Base-by-base conservation (phyloP, 1,139 yeast genomes). In the Eremothecium sinecaudum region DNA sequence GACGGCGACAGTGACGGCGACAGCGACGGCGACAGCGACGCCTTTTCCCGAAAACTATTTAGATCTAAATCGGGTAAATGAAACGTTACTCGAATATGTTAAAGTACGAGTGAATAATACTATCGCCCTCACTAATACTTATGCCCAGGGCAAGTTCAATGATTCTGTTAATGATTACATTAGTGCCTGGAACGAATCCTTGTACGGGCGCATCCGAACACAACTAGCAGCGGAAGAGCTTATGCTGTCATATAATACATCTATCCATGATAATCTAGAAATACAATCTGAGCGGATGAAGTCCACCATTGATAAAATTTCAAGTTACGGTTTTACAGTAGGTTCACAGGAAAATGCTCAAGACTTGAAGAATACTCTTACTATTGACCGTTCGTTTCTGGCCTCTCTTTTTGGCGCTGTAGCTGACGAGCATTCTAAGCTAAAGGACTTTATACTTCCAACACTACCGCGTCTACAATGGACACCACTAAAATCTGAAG, bases 301-400 rank as follows among this genome's bases (percentile, higher is more conserved):
- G 15, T 31, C 33, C 9, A 40, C 50, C 3, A 28, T 39, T 14
- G 38, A 37, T 6, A 24, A 33, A 9, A 21, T 45, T n/a, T 26
- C 42, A 4, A 23, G 23, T 13, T 35, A 32, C 12, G 44, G 45
- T 5, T 31, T 42, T 8, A 24, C 37, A 7, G 33, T 41, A 2
- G 39, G 38, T 4, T 14, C 29, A 21, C 23, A 25, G 19, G 31
- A 28, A 14, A 32, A 37, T n/a, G n/a, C n/a, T n/a, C n/a, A n/a
- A n/a, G 27, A 24, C 10, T 9, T 28, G 6, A 14, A 32, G 4
- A 22, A 23, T 9, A 35, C 34, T 18, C 31, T 44, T 5, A 15
- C 38, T n/a, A 24, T 44, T 11, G 28, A 39, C 25, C 37, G 31
- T 23, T 37, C 42, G 42, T 37, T 41, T 24, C 34, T 42, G 6